Evolutionary conservation across 2,329 filamentous ascomycete species (phyloP), one percentile per base, ranked within the genome.

Genomic region (Xylariales sp.): DNA sequence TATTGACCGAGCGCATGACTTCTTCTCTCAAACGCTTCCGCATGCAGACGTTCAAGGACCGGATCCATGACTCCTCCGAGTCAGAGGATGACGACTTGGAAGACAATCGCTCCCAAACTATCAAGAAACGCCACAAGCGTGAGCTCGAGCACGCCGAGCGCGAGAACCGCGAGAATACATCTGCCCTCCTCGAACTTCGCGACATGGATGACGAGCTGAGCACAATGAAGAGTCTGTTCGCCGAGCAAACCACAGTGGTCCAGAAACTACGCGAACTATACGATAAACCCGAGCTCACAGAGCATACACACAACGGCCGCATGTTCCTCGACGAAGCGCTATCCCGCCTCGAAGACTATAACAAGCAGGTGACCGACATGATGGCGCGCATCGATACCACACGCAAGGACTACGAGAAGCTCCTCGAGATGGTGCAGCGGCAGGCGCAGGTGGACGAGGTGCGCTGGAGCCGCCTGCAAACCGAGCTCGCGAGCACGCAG

Each of bases 381-480:
- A 63, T 73, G 5, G 64, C 70, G 25, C 66, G 77, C n/a, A 77
- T 80, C 1, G 69, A 74, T 10, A 63, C 65, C 3, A 80, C 78
- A 2, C 68, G 79, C 28, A 77, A 75, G 33, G 78, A 81, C 46
- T 82, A 81, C 47, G 78, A 82, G 50, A 81, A 81, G 47, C 68
- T 84, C 4, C 72, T 83, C 10, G 78, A 83, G 56, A 80, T 84
- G 69, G 78, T 80, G 29, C 79, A 83, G 53, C 76, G 80, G 12
- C 78, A 83, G 51, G 78, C 79, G 0, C 80, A 83, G 51, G 77
- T 84, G 2, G 78, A 82, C 51, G 80, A 84, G 54, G 78, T 81
- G 7, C 73, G 78, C 18, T 73, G 80, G 57, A 79, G 78, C 18
- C 66, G 80, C 2, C 64, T 80, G 42, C 76, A 83, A 49, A 78